phyloP scores from a whole-genome alignment of 2,329 filamentous ascomycete species.

The Neocucurbitaria cava region DNA sequence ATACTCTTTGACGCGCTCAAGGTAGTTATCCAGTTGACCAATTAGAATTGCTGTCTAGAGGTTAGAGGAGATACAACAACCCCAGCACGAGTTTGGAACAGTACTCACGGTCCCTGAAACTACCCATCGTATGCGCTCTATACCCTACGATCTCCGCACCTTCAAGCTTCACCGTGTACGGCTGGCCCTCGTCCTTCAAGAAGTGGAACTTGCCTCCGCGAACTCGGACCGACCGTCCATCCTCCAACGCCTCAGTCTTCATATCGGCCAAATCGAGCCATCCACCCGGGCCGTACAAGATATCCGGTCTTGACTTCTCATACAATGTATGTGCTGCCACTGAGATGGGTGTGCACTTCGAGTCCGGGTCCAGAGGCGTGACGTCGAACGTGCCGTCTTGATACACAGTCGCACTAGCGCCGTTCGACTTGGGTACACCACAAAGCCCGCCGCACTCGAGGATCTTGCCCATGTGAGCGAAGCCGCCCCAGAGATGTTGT shows the following conservation, averaged over 20 bases:
- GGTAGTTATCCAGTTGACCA: constrained; percentile 17
- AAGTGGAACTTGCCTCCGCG: constrained; percentile 45
- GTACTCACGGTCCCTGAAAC: constrained; percentile 49
- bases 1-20: constrained; percentile 17
- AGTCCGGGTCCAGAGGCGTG: constrained; percentile 47
- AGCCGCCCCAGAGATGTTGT: constrained; percentile 21
- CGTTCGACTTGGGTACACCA: constrained; percentile 56
- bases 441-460: constrained; percentile 61
- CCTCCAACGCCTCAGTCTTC: constrained; percentile 54
- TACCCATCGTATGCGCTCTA: constrained; percentile 56
- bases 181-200: constrained; percentile 23
- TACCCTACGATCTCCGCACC: constrained; percentile 54
- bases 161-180: constrained; percentile 60
- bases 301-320: constrained; percentile 62
- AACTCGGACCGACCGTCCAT: constrained; percentile 49
- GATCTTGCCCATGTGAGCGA: constrained; percentile 62
- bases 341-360: constrained; percentile 56
- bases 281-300: constrained; percentile 60
- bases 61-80: neutral
- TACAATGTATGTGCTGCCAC: constrained; percentile 64
- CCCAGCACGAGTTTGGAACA: neutral
- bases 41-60: constrained; percentile 29
- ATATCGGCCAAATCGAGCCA: constrained; percentile 52
- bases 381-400: constrained; percentile 58
- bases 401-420: constrained; percentile 53